A percentile compares a stretch with the other conserved stretches of the same genome.
These are phyloP conservation scores for Cryptococcus deneoformans DNA, from an alignment of 1,284 basidiomycete genomes.

Conservation along the genomic window DNA sequence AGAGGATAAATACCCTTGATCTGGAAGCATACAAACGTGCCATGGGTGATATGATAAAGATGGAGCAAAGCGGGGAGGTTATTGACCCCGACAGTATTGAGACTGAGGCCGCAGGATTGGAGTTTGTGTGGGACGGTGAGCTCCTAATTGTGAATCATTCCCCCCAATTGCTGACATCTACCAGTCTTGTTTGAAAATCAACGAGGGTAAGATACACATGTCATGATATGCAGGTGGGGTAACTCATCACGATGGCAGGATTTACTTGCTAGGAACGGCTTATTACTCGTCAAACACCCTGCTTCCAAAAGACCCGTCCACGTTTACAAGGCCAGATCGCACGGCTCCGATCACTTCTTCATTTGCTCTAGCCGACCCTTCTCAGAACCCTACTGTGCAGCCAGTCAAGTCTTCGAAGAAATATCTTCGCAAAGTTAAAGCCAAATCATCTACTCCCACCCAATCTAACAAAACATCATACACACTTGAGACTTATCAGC, in stretches of 20 bases:
- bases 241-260: conserved; percentile 17
- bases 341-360: conserved; percentile 21
- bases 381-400: not conserved
- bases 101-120: too few relatives aligned
- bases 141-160: conserved; percentile 10
- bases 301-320: conserved; percentile 45
- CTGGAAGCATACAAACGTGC: conserved; percentile 11
- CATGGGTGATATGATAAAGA: conserved; percentile 13
- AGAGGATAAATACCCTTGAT: conserved; percentile 10
- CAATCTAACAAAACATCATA: conserved; percentile 44
- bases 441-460: conserved; percentile 5
- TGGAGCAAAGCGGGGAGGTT: conserved; percentile 54
- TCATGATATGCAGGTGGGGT: not conserved
- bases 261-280: conserved; percentile 43
- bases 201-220: conserved; percentile 36
- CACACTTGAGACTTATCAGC: conserved; percentile 42
- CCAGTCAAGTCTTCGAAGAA: not conserved
- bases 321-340: conserved; percentile 39
- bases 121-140: conserved; percentile 72
- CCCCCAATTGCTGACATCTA: not conserved
- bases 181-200: conserved; percentile 51
- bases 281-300: conserved; percentile 44
- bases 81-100: conserved; percentile 55
- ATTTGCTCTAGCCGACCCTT: conserved; percentile 7
- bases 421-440: not conserved